Evolutionary conservation across 2,329 filamentous ascomycete species (phyloP).

Genomic region (Stemphylium beticola): DNA sequence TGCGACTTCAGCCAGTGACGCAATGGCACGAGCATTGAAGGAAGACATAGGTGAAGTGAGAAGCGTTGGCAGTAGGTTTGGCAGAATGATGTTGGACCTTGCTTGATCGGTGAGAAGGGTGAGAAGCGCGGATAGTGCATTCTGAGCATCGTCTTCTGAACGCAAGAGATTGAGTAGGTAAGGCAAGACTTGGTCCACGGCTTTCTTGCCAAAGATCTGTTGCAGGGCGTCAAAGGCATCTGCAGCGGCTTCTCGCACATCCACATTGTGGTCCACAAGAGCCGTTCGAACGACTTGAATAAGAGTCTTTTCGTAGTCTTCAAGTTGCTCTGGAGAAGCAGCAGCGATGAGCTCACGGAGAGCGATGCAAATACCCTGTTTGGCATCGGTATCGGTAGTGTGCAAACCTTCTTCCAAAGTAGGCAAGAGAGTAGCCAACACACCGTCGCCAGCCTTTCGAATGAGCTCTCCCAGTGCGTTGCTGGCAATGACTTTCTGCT

Average conservation of each 20-base stretch:
- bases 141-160: conserved; percentile 84
- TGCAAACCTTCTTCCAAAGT: conserved; percentile 91
- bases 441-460: conserved; percentile 92
- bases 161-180: conserved; percentile 89
- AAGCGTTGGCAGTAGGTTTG: conserved; percentile 92
- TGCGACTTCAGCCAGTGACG: conserved; percentile 90
- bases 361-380: conserved; percentile 96
- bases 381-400: conserved; percentile 89
- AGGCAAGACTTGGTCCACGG: conserved; percentile 93
- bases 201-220: conserved; percentile 89
- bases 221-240: conserved; percentile 97
- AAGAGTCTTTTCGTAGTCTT: conserved; percentile 93
- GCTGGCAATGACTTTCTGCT: conserved; percentile 98
- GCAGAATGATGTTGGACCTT: conserved; percentile 93
- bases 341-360: conserved; percentile 91
- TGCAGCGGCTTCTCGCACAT: conserved; percentile 92
- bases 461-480: conserved; percentile 97
- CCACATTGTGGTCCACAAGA: conserved; percentile 84
- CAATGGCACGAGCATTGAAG: conserved; percentile 94
- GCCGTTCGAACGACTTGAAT: conserved; percentile 94
- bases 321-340: conserved; percentile 83
- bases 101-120: conserved; percentile 93
- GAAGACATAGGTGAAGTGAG: conserved; percentile 87
- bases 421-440: conserved; percentile 84
- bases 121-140: conserved; percentile 88